Base-by-base conservation (phyloP, 2,329 filamentous ascomycete genomes). In the Madurella mycetomatis region DNA sequence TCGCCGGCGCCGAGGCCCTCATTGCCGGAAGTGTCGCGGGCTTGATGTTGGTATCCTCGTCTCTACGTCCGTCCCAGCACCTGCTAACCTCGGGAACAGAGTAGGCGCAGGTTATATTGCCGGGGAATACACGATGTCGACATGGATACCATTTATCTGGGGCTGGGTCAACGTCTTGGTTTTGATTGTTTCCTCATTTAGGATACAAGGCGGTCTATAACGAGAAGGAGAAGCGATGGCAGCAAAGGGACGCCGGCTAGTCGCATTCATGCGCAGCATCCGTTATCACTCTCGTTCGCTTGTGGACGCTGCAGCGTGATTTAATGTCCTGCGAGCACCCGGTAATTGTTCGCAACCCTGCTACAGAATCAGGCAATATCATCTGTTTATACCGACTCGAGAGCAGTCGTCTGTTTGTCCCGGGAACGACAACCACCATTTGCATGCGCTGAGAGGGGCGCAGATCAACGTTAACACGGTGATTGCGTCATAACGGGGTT, bases 111-210 rank as follows among this genome's bases (percentile, higher is more conserved):
- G 92, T 37, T 96, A 95, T 67, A 82, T 84, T 62, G 82, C 87
- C 2, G 92, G 90, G 42, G 90, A 87, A 70, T 95, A 92, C 68
- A 79, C 85, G 64, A 94, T 96, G 90, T 92, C 90, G 44, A 96
- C 92, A 0, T 96, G 91, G 91, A 88, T 95, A 49, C 92, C 92
- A 0, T 87, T 94, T 65, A 81, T 92, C 18, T 96, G 92, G 92
- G 89, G 84, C 1, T 80, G 89, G 66, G 87, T 92, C 69, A 95
- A 90, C 68, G 85, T 92, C 9, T 70, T 96, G 45, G 80, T 95
- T 31, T 75, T 96, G 44, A 84, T 96, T 47, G 76, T 95, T 58
- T 94, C 90, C 5, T 94, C 90, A 4, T 96, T 96, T 69, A 89
- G 90, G n/a, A 92, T 95, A 49, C 90, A 95, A 67, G 90, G 91